These are phyloP conservation scores for Pseudonitzschia multiseries DNA, from an alignment of 108 stramenopile species.

Conservation along the genomic window DNA sequence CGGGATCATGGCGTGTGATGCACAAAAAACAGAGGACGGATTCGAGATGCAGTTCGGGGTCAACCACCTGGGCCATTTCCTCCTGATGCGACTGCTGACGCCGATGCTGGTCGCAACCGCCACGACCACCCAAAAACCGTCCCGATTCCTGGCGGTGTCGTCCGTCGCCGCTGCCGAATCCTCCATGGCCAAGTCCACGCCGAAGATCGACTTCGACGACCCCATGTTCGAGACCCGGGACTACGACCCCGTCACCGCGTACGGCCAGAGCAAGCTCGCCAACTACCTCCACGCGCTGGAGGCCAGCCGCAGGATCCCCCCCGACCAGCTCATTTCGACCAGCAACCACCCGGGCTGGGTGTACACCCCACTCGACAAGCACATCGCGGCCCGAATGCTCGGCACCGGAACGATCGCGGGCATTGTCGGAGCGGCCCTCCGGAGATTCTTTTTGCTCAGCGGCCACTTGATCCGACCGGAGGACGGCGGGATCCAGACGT, in stretches of 20 bases:
- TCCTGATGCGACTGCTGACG: conserved; percentile 23
- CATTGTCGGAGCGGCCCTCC: not conserved
- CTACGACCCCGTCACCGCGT: conserved; percentile 16
- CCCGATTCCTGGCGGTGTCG: conserved; percentile 28
- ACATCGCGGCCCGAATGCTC: conserved; percentile 18
- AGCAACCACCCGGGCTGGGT: conserved; percentile 44
- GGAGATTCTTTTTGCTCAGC: conserved; percentile 9
- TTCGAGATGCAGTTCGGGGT: conserved; percentile 45
- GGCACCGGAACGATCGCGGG: conserved; percentile 9
- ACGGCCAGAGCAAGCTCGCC: conserved; percentile 31
- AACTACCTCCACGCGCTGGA: conserved; percentile 36
- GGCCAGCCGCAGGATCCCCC: conserved; percentile 24
- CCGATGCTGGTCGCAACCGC: conserved; percentile 35
- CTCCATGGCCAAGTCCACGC: not conserved
- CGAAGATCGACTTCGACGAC: conserved; percentile 38
- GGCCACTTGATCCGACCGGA: conserved; percentile 31
- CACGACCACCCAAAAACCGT: conserved; percentile 24
- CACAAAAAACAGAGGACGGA: conserved; percentile 30
- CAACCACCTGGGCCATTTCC: conserved; percentile 46
- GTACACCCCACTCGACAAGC: conserved; percentile 16
- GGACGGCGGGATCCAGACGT: conserved; percentile 28
- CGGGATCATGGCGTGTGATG: conserved; percentile 8
- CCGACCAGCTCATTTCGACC: conserved; percentile 27
- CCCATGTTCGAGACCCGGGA: conserved; percentile 24
- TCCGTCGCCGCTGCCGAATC: conserved; percentile 14